Conservation (phyloP, 345 rosid species). For the Euphorbia tirucalli region DNA sequence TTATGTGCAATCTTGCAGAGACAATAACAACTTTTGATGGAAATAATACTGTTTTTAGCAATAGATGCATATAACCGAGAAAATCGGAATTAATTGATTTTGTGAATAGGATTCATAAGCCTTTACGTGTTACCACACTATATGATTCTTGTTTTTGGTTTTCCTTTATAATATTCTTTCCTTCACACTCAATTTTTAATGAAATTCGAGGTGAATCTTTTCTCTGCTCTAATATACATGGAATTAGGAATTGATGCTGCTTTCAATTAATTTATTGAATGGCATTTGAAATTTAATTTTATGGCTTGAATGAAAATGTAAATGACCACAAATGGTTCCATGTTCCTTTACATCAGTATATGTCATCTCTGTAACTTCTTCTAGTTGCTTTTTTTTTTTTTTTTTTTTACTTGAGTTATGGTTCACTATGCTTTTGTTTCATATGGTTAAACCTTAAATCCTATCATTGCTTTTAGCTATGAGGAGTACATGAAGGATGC, state of each 20-base stretch:
- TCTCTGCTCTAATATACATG: no score
- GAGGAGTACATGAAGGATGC: slow-evolving; percentile 47
- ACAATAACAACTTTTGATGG: not conserved
- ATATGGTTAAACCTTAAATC: not conserved
- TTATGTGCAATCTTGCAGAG: not conserved
- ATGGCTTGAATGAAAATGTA: not conserved
- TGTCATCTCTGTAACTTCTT: not conserved
- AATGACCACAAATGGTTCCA: not conserved
- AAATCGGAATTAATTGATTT: not conserved
- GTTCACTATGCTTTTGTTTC: not conserved
- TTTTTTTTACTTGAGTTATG: not conserved
- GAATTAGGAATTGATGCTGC: no score
- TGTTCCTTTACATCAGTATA: not conserved
- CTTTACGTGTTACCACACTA: not conserved
- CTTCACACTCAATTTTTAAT: not conserved
- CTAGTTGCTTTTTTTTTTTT: not conserved
- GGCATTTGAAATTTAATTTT: not conserved
- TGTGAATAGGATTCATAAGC: not conserved
- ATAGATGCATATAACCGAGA: not conserved
- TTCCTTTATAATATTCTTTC: not conserved
- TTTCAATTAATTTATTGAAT: not conserved
- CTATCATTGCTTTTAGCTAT: slow-evolving; percentile 34
- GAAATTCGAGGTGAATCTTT: not conserved
- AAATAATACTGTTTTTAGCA: not conserved
- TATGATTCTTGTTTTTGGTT: not conserved